These are phyloP conservation scores for Sporothrix pallida DNA, from an alignment of 2,329 filamentous ascomycete species.

Conservation along the genomic window DNA sequence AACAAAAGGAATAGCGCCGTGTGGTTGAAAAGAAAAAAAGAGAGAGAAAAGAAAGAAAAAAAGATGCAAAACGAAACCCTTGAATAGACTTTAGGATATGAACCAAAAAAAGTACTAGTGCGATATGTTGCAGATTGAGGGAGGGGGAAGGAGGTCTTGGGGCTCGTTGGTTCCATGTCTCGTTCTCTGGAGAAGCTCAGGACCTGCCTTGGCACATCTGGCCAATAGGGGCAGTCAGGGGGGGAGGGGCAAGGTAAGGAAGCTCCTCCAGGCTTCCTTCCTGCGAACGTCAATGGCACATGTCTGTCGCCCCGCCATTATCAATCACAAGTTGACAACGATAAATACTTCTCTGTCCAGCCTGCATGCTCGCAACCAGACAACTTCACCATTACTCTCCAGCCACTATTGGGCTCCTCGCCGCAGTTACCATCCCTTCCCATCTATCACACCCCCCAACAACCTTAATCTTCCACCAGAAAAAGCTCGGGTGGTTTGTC, in stretches of 20 bases:
- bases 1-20: neutral
- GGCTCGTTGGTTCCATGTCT: neutral
- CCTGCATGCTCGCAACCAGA: too few species aligned
- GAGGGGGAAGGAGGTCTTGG: slow-evolving; percentile 12
- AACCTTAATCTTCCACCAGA: too few species aligned
- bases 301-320: slow-evolving; percentile 21
- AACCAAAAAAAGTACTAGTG: neutral
- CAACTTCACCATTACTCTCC: too few species aligned
- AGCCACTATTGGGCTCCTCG: too few species aligned
- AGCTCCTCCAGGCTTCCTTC: slow-evolving; percentile 4
- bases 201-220: neutral
- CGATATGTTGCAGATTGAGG: slow-evolving; percentile 28
- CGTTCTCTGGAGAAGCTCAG: slow-evolving; percentile 25
- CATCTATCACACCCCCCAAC: too few species aligned
- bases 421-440: too few species aligned
- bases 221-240: slow-evolving; percentile 9
- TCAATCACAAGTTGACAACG: neutral
- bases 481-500: neutral
- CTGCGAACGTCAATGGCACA: neutral
- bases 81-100: slow-evolving; percentile 4
- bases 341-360: too few species aligned
- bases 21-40: neutral
- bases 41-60: neutral
- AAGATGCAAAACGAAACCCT: neutral
- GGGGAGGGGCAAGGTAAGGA: slow-evolving; percentile 24